Evolutionary conservation across 257 asterid genomes (phyloP), one percentile per base, ranked within the genome.

Genomic region (Plectranthus barbatus): DNA sequence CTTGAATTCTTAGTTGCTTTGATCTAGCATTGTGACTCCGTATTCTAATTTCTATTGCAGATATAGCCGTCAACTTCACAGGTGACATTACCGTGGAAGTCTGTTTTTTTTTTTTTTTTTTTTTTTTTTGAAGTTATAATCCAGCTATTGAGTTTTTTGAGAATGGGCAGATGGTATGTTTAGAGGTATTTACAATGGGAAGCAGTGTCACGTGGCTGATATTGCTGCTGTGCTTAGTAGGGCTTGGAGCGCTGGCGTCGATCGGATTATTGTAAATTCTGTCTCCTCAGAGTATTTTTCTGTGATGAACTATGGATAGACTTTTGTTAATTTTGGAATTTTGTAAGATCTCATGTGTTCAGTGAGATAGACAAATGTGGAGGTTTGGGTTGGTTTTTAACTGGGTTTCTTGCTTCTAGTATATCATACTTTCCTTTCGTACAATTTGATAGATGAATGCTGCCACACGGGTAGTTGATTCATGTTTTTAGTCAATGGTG

Each of bases 211-310:
- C 55, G 82, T 64, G 9, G 81, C 96, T 41, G 99, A 92, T 72
- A 85, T 92, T 72, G 73, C 84, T 66, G 64, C 96, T 31, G 97
- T 92, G 52, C 82, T 92, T 58, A 77, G 66, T 76, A 84, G 99
- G 83, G 99, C 99, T 64, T 92, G 99, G 97, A 74, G 72, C 69
- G 90, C 99, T 24, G 97, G 99, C 33, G 95, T 89, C 47, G 94
- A 92, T 60, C 86, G 97, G 68, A 87, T 92, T 31, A 84, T 92
- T 24, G 99, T 92, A 76, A 76, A 20, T 69, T 19, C 51, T 54
- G 62, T 69, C 33, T 18, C 24, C 75, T n/a, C 39, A 15, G 0
- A 18, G 5, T 26, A 4, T 12, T 23, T 50, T 48, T 31, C 50
- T 3, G 20, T 20, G 31, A 56, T 11, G 0, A 34, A 18, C 20